Evolutionary conservation across 2,329 filamentous ascomycete genomes (phyloP), one percentile per base, ranked within the genome.

Genomic region (Graphiopsis chlorocephala): DNA sequence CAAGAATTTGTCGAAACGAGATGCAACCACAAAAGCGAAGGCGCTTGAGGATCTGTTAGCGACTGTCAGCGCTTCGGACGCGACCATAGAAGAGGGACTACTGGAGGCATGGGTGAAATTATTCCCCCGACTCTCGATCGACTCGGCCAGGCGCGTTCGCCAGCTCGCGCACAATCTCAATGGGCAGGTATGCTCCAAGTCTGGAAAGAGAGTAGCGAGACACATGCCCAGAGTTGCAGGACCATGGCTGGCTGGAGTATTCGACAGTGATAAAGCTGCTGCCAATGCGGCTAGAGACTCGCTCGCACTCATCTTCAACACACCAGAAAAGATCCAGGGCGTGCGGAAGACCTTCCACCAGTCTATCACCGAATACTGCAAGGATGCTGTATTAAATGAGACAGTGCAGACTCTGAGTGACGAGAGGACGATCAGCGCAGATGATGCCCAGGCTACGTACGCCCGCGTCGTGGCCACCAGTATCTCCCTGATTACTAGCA

Each of bases 1-100:
- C 80, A 96, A 97, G 78, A 97, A 96, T 71, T 79, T 97, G 3
- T 84, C 89, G 59, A 99, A 98, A 80, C 96, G 95, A 78, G 94
- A 97, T 79, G 90, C 89, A 72, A 96, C 88, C 12, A 99, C 95
- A 42, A 96, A 97, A 76, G 85, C 90, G 8, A 97, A 94, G 76
- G 94, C 92, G 0, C 81, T 99, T 29, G 93, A 98, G 71, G 94
- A 98, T 61, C 79, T 99, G 23, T 83, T 92, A 56, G 76, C 84
- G 35, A 85, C 90, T 73, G 81, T 91, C 45, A 82, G 84, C 81
- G 76, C 83, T 77, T 48, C 83, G 75, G 75, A 85, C 83, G 66
- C 72, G 23, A 89, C 88, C 33, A 81, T 90, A 20, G 93, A 97
- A 73, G 91, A 97, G 70, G 83, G 88, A 12, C 79, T 98, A n/a